Conservation (phyloP, 2,329 filamentous ascomycete genomes). For the Colletotrichum falcatum region DNA sequence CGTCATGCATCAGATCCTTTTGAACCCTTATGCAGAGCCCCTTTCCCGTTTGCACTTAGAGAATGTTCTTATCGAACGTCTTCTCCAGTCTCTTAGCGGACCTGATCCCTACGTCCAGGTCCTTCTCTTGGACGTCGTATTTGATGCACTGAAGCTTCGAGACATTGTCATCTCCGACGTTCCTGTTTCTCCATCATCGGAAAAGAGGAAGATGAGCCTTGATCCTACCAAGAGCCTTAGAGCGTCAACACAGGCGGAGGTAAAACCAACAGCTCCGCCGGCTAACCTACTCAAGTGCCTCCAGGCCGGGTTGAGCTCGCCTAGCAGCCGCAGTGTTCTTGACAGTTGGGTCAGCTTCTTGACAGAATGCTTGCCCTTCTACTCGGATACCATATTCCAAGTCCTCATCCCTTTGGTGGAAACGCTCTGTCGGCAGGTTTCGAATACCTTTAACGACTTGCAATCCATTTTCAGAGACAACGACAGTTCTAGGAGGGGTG, state of each 20-base stretch:
- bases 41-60: slow-evolving; percentile 77
- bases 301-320: slow-evolving; percentile 81
- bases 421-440: slow-evolving; percentile 85
- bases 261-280: slow-evolving; percentile 66
- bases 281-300: slow-evolving; percentile 84
- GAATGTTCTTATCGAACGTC: slow-evolving; percentile 74
- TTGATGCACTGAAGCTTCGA: slow-evolving; percentile 77
- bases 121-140: slow-evolving; percentile 81
- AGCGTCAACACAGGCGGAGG: slow-evolving; percentile 52
- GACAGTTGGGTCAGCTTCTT: slow-evolving; percentile 94
- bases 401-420: slow-evolving; percentile 91
- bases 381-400: slow-evolving; percentile 87
- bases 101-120: slow-evolving; percentile 80
- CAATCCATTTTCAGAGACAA: slow-evolving; percentile 68
- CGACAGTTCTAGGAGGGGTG: slow-evolving; percentile 43
- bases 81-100: slow-evolving; percentile 70
- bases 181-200: slow-evolving; percentile 58
- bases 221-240: slow-evolving; percentile 57
- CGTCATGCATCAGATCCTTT: slow-evolving; percentile 76
- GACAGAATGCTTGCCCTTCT: slow-evolving; percentile 84
- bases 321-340: slow-evolving; percentile 79
- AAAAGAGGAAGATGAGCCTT: slow-evolving; percentile 58
- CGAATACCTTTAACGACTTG: slow-evolving; percentile 77
- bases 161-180: slow-evolving; percentile 56
- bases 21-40: slow-evolving; percentile 70